Evolutionary conservation across 768 basidiomycete species (phyloP), one percentile per base, ranked within the genome.

Genomic region (Termitomyces sp.): DNA sequence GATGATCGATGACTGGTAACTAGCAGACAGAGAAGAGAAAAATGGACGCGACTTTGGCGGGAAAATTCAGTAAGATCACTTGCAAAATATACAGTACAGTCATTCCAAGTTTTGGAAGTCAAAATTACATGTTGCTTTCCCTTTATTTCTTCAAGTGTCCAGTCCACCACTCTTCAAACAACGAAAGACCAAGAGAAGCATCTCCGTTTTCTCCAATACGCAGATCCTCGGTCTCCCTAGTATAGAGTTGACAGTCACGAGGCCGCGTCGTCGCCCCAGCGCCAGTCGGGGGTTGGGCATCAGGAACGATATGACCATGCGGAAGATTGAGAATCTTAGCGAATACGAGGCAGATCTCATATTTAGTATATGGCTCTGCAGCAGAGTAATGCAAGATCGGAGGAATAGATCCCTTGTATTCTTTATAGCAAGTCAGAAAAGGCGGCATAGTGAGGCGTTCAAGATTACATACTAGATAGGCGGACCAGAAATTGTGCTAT

Each of bases 151-250:
- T 70, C 60, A 90, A 67, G 66, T 86, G 75, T 16, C 69, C 79
- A 18, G 73, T 74, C 93, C 94, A 97, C 94, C 95, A 96, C 63
- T 88, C 84, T 70, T 89, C 91, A 69, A 98, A 97, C 28, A 84
- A 73, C 3, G 82, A 82, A 55, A 86, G 80, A 6, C 80, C 84
- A 42, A 91, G 76, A 1, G 85, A 85, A 50, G 84, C 84, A 45
- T 64, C 62, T 32, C 57, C 63, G 4, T 42, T 61, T 33, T 63
- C 62, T 35, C 57, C 56, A 18, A 87, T 66, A 12, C 80, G 81
- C 28, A 97, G 71, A 55, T 81, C 79, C 58, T 89, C 86, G n/a
- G 93, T 90, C 68, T 89, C 89, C 56, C 78, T 79, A 13, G 89
- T 89, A 63, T 90, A 88, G 38, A 98, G 75, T 64, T 87, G 89